Evolutionary conservation across 2,329 filamentous ascomycete genomes (phyloP).

Genomic region (Colletotrichum ledebouriae): DNA sequence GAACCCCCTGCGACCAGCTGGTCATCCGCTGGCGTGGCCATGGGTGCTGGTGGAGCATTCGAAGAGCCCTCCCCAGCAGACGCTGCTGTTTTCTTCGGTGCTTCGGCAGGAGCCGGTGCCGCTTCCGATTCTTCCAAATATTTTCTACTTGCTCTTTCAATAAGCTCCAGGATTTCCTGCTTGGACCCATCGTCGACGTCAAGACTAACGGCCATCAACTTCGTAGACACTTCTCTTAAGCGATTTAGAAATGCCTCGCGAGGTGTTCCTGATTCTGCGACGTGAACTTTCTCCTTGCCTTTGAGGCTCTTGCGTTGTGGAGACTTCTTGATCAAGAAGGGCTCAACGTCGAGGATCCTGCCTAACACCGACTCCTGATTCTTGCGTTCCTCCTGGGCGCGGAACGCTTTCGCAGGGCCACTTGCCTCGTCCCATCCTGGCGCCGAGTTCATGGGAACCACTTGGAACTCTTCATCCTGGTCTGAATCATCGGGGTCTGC

Average conservation of each 20-base stretch:
- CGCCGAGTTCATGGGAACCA: slow-evolving; percentile 51
- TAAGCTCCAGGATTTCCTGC: slow-evolving; percentile 63
- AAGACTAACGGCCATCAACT: slow-evolving; percentile 56
- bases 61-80: slow-evolving; percentile 17
- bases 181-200: slow-evolving; percentile 52
- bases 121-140: slow-evolving; percentile 59
- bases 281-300: slow-evolving; percentile 39
- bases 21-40: neutral
- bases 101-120: slow-evolving; percentile 40
- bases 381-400: slow-evolving; percentile 67
- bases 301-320: slow-evolving; percentile 44
- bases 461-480: slow-evolving; percentile 67
- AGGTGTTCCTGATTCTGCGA: slow-evolving; percentile 31
- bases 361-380: slow-evolving; percentile 67
- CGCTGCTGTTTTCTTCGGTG: slow-evolving; percentile 2
- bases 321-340: slow-evolving; percentile 53
- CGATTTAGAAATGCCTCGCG: slow-evolving; percentile 53
- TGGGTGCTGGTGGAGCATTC: neutral
- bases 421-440: slow-evolving; percentile 46
- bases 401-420: slow-evolving; percentile 60
- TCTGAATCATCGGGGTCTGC: slow-evolving; percentile 65
- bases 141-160: slow-evolving; percentile 64
- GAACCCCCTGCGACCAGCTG: neutral
- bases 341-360: slow-evolving; percentile 66
- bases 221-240: slow-evolving; percentile 57